Evolutionary conservation across 805 yeast species (phyloP), one percentile per base, ranked within the genome.

Genomic region (Kodamaea neixiangensis): DNA sequence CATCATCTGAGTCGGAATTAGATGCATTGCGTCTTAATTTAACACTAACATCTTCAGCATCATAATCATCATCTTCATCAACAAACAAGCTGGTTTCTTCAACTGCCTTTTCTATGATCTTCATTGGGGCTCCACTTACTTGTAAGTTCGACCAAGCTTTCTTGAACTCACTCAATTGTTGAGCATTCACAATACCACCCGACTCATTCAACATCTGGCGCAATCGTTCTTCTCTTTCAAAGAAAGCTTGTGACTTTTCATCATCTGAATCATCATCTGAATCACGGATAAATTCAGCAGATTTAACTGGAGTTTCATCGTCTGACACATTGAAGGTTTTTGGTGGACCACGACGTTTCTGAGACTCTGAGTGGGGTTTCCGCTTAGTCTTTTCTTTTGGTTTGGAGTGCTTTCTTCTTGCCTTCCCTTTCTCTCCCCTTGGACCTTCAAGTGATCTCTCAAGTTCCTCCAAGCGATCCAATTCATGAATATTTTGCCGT

Each of bases 181-280:
- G 49, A 6, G 71, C 50, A 53, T 66, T 67, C 14, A 72, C 66
- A 31, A 74, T 67, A 10, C 77, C 77, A 5, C 79, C 79, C 5
- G 68, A 60, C 44, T 59, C 61, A 7, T 53, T 56, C 35, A 74
- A 58, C 53, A 74, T 55, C 29, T 61, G 64, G 43, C 85, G 79
- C 42, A 83, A 68, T 50, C 69, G 65, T 49, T 72, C 71, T 58
- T 86, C 92, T 51, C 80, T 74, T 40, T 66, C 82, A 60, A 79
- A 86, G 60, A 86, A 86, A 25, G 58, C 73, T 2, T 59, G 61
- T 47, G 77, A 81, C 38, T 72, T 71, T 44, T 82, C 89, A 11
- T 74, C 81, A 58, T 84, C 89, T 4, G 80, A 73, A 9, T 78
- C 84, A 58, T 84, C 88, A 60, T 85, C 90, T 1, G 88, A 82